Percentiles rank a stretch among this genome's conserved stretches.
phyloP scores from a whole-genome alignment of 371 early-diverging fungal species.

The Entomophthora muscae region DNA sequence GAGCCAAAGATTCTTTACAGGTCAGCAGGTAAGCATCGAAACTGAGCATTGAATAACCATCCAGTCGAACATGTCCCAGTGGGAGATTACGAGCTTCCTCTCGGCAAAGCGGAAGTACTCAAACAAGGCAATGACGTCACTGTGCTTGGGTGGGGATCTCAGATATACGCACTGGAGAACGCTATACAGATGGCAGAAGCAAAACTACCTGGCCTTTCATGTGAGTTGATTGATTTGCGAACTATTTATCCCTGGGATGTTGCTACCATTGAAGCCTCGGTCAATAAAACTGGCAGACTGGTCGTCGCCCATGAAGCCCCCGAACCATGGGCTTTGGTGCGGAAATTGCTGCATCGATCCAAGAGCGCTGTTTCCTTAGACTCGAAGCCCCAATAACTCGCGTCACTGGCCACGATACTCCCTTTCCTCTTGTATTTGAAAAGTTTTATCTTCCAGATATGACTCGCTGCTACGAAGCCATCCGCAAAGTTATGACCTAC shows the following conservation, averaged over 20 bases:
- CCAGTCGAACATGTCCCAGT: constrained; percentile 89
- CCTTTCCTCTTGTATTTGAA: constrained; percentile 91
- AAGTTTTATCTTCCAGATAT: constrained; percentile 85
- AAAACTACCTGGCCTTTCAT: constrained; percentile 69
- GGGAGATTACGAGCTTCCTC: constrained; percentile 77
- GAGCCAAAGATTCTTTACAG: constrained; percentile 96
- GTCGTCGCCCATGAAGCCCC: constrained; percentile 94
- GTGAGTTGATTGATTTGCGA: constrained; percentile 89
- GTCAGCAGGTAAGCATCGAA: constrained; percentile 41
- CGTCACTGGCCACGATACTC: constrained; percentile 85
- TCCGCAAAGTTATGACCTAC: constrained; percentile 54
- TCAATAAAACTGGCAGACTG: constrained; percentile 87
- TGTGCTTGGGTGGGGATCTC: constrained; percentile 86
- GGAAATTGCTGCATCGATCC: constrained; percentile 83
- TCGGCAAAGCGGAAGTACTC: constrained; percentile 87
- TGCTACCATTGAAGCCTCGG: constrained; percentile 81
- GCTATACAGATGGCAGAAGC: constrained; percentile 79
- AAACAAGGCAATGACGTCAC: constrained; percentile 82
- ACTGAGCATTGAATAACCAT: background rate
- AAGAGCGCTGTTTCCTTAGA: constrained; percentile 65
- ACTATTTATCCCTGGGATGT: constrained; percentile 89
- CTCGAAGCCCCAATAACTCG: constrained; percentile 75
- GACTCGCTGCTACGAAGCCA: constrained; percentile 75
- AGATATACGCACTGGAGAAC: constrained; percentile 80
- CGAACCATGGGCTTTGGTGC: constrained; percentile 84